These are phyloP conservation scores for Ziziphus jujuba DNA, from an alignment of 306 rosid genomes.

Conservation along the genomic window DNA sequence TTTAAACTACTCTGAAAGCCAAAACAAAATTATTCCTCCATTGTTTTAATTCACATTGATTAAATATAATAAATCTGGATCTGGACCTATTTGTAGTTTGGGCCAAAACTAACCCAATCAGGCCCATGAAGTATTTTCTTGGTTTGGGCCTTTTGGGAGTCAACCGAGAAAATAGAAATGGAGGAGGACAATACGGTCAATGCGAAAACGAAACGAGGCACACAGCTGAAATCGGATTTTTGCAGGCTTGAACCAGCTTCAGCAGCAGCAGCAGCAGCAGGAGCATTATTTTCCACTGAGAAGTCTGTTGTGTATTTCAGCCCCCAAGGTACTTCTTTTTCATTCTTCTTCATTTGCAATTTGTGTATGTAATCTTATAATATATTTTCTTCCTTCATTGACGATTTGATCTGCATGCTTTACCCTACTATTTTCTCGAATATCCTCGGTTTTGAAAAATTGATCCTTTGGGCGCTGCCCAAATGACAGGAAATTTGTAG, in stretches of 20 bases:
- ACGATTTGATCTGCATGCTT: slow-evolving; percentile 14
- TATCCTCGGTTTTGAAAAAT: background rate
- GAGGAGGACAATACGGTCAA: slow-evolving; percentile 11
- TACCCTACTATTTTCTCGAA: background rate
- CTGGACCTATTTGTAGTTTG: too few relatives aligned
- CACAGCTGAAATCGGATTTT: slow-evolving; percentile 2
- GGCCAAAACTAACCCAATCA: too few relatives aligned
- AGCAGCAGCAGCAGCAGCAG: too few relatives aligned
- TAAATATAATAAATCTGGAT: too few relatives aligned
- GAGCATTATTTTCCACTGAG: too few relatives aligned
- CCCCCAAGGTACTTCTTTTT: slow-evolving; percentile 7
- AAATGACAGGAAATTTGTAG: background rate
- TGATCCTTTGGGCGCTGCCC: background rate
- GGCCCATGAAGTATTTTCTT: too few relatives aligned
- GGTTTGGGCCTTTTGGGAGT: too few relatives aligned
- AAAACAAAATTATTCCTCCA: too few relatives aligned
- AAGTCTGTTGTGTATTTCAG: background rate
- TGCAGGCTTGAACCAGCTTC: too few relatives aligned
- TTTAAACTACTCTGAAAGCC: too few relatives aligned
- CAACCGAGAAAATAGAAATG: background rate
- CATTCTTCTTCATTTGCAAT: background rate
- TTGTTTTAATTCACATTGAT: too few relatives aligned
- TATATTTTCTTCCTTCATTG: background rate
- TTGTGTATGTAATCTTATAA: background rate
- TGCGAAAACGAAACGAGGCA: background rate